Evolutionary conservation across 2,329 filamentous ascomycete species (phyloP).

Genomic region (Alternaria gaisen): DNA sequence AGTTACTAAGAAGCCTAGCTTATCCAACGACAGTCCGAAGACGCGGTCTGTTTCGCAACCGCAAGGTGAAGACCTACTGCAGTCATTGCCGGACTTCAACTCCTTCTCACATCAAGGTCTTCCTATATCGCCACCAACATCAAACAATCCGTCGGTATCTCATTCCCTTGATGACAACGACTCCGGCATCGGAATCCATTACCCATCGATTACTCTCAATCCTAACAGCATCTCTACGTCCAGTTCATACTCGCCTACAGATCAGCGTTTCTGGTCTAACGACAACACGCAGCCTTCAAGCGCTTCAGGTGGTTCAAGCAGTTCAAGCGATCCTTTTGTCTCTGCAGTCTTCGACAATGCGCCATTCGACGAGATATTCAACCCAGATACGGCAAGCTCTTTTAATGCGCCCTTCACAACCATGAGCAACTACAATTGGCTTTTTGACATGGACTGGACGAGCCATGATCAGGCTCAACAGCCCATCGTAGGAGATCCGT

Average conservation of each 20-base stretch:
- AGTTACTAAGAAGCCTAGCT: constrained; percentile 55
- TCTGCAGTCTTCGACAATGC: constrained; percentile 41
- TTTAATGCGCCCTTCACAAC: constrained; percentile 73
- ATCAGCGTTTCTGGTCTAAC: constrained; percentile 45
- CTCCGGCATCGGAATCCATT: constrained; percentile 33
- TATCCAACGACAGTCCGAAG: constrained; percentile 23
- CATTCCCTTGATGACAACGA: constrained; percentile 44
- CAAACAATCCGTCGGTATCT: constrained; percentile 37
- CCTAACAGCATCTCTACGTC: constrained; percentile 29
- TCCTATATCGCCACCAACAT: constrained; percentile 49
- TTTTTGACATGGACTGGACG: constrained; percentile 62
- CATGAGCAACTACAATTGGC: constrained; percentile 69
- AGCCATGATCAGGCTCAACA: constrained; percentile 28
- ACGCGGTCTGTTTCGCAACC: constrained; percentile 11
- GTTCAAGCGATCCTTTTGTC: constrained; percentile 35
- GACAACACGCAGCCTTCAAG: constrained; percentile 43
- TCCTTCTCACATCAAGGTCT: constrained; percentile 32
- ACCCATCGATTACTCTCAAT: constrained; percentile 29
- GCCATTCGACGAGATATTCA: constrained; percentile 64
- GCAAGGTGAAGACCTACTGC: constrained; percentile 23
- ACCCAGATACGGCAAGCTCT: constrained; percentile 68
- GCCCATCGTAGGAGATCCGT: constrained; percentile 31
- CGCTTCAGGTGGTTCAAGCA: constrained; percentile 36
- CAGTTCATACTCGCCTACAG: constrained; percentile 34
- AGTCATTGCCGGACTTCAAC: constrained; percentile 31